A percentile compares a stretch with the other conserved stretches of the same genome.
Conservation (phyloP, 2,329 filamentous ascomycete genomes). For the Talaromyces sp. region DNA sequence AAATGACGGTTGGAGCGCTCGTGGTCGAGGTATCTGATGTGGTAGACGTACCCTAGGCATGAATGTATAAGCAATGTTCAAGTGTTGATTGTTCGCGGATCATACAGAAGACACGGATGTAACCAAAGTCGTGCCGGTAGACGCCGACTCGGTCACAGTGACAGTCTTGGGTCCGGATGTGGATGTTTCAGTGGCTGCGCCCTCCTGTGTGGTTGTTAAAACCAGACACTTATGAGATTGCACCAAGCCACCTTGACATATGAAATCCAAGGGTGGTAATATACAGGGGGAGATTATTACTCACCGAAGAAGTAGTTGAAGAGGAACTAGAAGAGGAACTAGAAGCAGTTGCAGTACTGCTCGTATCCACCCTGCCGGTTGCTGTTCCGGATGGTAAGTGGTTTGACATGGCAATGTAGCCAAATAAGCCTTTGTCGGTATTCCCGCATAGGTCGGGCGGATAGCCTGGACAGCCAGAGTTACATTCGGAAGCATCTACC, state of each 20-base stretch:
- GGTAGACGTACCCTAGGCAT: slow-evolving; percentile 5
- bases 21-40: slow-evolving; percentile 12
- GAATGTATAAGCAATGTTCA: slow-evolving; percentile 8
- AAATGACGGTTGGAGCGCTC: slow-evolving; percentile 8
- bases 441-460: slow-evolving; percentile 43
- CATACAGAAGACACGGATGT: slow-evolving; percentile 15
- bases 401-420: slow-evolving; percentile 37
- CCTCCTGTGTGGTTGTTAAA: slow-evolving; percentile 23
- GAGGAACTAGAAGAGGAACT: slow-evolving; percentile 6
- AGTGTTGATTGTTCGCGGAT: not conserved
- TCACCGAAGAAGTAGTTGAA: slow-evolving; percentile 11
- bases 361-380: slow-evolving; percentile 15
- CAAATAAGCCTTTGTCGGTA: slow-evolving; percentile 35
- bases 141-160: slow-evolving; percentile 16
- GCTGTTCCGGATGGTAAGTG: slow-evolving; percentile 32
- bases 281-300: not conserved
- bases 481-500: slow-evolving; percentile 34
- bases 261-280: not conserved
- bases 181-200: slow-evolving; percentile 14
- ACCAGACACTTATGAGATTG: slow-evolving; percentile 14
- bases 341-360: slow-evolving; percentile 12
- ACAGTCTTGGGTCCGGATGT: slow-evolving; percentile 15
- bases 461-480: slow-evolving; percentile 43
- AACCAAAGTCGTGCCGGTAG: slow-evolving; percentile 10
- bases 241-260: slow-evolving; percentile 4